Base-by-base conservation (phyloP, 495 filamentous ascomycete genomes). In the Penicillium riverlandense region DNA sequence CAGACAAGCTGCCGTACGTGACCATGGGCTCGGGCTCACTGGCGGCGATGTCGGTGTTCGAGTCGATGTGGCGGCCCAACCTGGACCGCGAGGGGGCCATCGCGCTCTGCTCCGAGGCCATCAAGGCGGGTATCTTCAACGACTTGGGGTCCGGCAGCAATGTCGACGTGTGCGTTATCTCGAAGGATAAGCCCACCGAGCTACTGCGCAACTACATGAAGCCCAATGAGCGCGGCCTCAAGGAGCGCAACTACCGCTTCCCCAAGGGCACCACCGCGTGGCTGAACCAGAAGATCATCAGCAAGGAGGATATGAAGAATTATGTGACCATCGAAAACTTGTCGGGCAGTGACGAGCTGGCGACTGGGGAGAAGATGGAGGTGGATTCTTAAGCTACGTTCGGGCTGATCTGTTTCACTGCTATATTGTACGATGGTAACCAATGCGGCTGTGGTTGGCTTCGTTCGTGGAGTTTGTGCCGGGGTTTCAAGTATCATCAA, bases 1-100 rank as follows among this genome's bases (percentile, higher is more conserved):
- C 94, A 37, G 94, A 99, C 71, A 99, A 99, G 74, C 82, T 99
- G 29, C 94, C 94, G 12, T 99, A 99, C 65, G 94, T 99, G 54
- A 99, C 94, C 29, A 97, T 99, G 94, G 94, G 94, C 35, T 92
- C 86, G 11, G 94, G 94, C 29, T 92, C 86, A 31, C 72, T 99
- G 44, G 94, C 94, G 10, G 94, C 94, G 44, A 99, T 99, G 94
- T 86, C 88, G 0, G 85, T 99, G 32, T 99, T 99, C 53, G 94
- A 99, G 76, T 90, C 90, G 42, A 83, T 80, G 66, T 99, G 94
- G 94, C 87, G 88, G 78, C 72, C 80, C 14, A 68, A 82, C 43
- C 58, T 96, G 67, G 84, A 80, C 43, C 76, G 79, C 53, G 85
- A 94, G 29, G 87, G 84, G 35, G 94, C 94, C 10, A 77, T 97